These are phyloP conservation scores for Taiwanofungus camphoratus DNA, from an alignment of 1,284 basidiomycete genomes.

Conservation along the genomic window DNA sequence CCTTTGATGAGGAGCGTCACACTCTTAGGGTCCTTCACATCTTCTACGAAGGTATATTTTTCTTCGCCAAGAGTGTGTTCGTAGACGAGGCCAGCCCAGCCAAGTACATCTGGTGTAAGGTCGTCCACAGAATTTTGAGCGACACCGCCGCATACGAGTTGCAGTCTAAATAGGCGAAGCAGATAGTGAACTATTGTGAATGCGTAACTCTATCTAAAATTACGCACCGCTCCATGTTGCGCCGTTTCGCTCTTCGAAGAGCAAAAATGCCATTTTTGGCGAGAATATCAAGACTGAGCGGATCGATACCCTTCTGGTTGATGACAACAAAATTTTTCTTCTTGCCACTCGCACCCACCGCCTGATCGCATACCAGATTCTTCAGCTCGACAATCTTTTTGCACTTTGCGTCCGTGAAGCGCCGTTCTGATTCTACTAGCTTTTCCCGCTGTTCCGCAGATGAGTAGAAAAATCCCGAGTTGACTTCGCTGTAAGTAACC, in stretches of 20 bases:
- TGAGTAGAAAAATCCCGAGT: conserved; percentile 99
- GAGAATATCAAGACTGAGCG: conserved; percentile 92
- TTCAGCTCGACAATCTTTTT: conserved; percentile 98
- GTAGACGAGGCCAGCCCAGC: conserved; percentile 97
- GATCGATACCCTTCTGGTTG: conserved; percentile 99
- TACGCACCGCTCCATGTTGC: conserved; percentile 92
- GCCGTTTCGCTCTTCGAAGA: conserved; percentile 90
- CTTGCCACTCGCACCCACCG: conserved; percentile 74
- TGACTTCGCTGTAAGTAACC: conserved; percentile 75
- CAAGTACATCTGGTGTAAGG: conserved; percentile 85
- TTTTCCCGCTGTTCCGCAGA: conserved; percentile 98
- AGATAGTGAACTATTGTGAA: conserved; percentile 8
- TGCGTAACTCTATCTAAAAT: conserved; percentile 2
- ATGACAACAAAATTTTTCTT: conserved; percentile 91
- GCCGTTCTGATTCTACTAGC: conserved; percentile 95
- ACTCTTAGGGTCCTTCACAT: conserved; percentile 93
- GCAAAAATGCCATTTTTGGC: conserved; percentile 98
- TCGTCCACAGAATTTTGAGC: conserved; percentile 99
- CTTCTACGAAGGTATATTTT: conserved; percentile 98
- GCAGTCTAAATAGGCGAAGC: conserved; percentile 48
- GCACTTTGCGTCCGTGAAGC: conserved; percentile 91
- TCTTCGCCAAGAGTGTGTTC: conserved; percentile 99
- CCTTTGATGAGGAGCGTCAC: conserved; percentile 98
- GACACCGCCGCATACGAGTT: conserved; percentile 90
- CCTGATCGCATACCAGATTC: conserved; percentile 92